Evolutionary conservation across 1,139 yeast genomes (phyloP), one percentile per base, ranked within the genome.

Genomic region (Zygotorulaspora mrakii): DNA sequence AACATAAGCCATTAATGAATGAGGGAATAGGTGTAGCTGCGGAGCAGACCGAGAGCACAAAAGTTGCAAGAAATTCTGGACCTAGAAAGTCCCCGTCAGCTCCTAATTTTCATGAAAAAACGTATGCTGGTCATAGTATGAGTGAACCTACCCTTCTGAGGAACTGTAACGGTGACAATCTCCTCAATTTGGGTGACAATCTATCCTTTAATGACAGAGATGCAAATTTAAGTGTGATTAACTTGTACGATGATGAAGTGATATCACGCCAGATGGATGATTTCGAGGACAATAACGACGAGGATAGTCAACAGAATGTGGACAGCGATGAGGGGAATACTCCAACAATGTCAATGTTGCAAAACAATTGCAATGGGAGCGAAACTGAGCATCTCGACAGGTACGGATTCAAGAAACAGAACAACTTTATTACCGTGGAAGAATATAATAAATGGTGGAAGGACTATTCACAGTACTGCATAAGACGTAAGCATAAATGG

Each of bases 361-460:
- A 29, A 9, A 30, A 25, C 14, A 32, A 23, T 18, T 28, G 39
- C 22, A 39, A 22, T 34, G 40, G 24, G 24, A 33, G 25, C 16
- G 45, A 39, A 11, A 37, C 54, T 2, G 36, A 49, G 10, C 51
- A 70, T 25, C 70, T 77, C 40, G 97, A 89, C 60, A 65, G 89
- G 34, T 89, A 89, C 57, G 97, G 97, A 1, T 89, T 89, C 65
- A 79, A 77, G 50, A 88, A 86, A 57, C 72, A 71, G 20, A 73
- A 77, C 11, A 65, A 68, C 30, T 76, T 65, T 47, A 68, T 80
- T 11, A 54, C 82, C 4, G 68, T 65, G 33, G 65, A 66, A n/a
- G 76, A 76, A 29, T 86, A 85, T 58, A 78, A 88, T 59, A 57
- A 55, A 11, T 88, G 96, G 96, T 82, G 85, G 75, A 47, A 53